Percentiles rank a stretch among this genome's conserved stretches.
Conservation (phyloP, 2,329 filamentous ascomycete genomes). For the Fusarium mexicanum region DNA sequence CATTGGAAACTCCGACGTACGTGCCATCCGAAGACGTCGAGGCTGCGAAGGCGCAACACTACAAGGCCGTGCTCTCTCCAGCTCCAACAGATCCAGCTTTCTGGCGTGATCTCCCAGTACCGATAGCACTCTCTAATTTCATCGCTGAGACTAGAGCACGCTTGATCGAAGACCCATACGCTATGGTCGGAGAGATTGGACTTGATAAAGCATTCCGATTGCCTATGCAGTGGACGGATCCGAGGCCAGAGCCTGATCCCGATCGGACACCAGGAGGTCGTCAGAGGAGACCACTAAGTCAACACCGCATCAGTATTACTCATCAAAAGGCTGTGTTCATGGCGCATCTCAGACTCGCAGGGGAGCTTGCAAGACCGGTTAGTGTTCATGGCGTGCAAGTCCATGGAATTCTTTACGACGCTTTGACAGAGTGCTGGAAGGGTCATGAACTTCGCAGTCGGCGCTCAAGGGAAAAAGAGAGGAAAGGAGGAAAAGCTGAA, state of each 20-base stretch:
- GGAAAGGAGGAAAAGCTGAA: not conserved
- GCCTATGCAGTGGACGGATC: conserved; percentile 63
- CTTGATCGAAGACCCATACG: conserved; percentile 65
- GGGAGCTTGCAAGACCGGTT: conserved; percentile 69
- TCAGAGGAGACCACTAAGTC: conserved; percentile 72
- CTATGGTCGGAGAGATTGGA: conserved; percentile 78
- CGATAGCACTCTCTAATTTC: conserved; percentile 65
- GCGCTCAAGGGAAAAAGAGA: conserved; percentile 51
- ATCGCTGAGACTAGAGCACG: conserved; percentile 63
- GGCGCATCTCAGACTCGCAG: conserved; percentile 73
- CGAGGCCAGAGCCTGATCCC: conserved; percentile 15
- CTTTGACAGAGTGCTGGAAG: conserved; percentile 68
- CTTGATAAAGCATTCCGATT: conserved; percentile 78
- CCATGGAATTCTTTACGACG: conserved; percentile 73
- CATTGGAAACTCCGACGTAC: not conserved
- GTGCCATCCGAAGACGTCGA: not conserved
- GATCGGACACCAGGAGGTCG: conserved; percentile 71
- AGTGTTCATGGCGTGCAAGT: conserved; percentile 78
- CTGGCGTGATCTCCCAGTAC: conserved; percentile 61
- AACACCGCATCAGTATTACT: conserved; percentile 68
- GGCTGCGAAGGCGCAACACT: conserved; percentile 29
- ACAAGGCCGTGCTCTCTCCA: conserved; percentile 27
- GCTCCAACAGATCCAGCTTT: conserved; percentile 28
- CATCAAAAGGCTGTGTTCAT: conserved; percentile 73
- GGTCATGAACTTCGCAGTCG: conserved; percentile 69